Percentiles rank a stretch among this genome's conserved stretches.
phyloP scores from a whole-genome alignment of 345 rosid genomes.

The Populus nigra region DNA sequence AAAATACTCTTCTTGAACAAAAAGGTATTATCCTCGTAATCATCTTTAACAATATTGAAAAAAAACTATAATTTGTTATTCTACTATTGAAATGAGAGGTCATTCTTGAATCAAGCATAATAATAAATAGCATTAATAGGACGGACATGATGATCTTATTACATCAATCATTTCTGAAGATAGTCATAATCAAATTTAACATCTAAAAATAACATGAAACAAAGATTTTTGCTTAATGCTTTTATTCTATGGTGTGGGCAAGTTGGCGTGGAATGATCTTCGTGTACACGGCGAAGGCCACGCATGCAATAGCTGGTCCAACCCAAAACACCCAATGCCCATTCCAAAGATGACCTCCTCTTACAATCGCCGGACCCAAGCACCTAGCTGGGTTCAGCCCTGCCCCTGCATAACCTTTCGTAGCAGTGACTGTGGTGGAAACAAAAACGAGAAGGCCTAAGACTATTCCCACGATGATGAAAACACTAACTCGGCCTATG shows the following conservation, averaged over 20 bases:
- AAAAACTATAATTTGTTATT: too few relatives aligned
- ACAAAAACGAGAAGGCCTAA: slow-evolving; percentile 40
- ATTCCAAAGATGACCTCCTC: slow-evolving; percentile 27
- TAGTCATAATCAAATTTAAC: too few relatives aligned
- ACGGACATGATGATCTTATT: too few relatives aligned
- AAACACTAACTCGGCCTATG: slow-evolving; percentile 34
- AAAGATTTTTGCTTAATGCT: too few relatives aligned
- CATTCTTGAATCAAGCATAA: too few relatives aligned
- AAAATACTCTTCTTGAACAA: too few relatives aligned
- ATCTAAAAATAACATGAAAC: too few relatives aligned
- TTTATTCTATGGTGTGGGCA: not conserved
- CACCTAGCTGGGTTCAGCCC: slow-evolving; percentile 55
- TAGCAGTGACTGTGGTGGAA: slow-evolving; percentile 39
- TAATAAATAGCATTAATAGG: too few relatives aligned
- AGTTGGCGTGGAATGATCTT: slow-evolving; percentile 27
- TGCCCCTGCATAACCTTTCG: slow-evolving; percentile 43
- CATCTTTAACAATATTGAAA: too few relatives aligned
- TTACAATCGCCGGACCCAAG: slow-evolving; percentile 37
- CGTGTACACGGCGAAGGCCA: slow-evolving; percentile 13
- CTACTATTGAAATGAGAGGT: too few relatives aligned
- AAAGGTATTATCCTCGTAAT: too few relatives aligned
- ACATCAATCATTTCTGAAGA: too few relatives aligned
- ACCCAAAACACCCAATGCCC: slow-evolving; percentile 29
- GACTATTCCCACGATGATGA: slow-evolving; percentile 28
- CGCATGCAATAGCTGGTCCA: slow-evolving; percentile 17